phyloP scores from a whole-genome alignment of 2,329 filamentous ascomycete species.

The Exophiala sideris region DNA sequence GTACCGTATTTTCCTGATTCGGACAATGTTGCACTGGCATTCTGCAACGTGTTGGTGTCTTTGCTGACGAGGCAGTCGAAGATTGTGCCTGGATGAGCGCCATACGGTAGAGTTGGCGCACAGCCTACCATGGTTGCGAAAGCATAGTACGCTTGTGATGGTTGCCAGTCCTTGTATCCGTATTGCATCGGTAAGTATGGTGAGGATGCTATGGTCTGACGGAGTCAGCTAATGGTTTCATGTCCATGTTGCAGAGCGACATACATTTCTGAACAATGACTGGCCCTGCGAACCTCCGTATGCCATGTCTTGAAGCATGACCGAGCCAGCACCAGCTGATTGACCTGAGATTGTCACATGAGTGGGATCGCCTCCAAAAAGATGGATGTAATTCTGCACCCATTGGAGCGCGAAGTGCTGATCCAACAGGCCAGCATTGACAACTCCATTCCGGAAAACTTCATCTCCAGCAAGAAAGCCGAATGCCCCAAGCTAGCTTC shows the following conservation, averaged over 20 bases:
- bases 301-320: conserved; percentile 55
- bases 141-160: conserved; percentile 46
- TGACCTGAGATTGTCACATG: conserved; percentile 52
- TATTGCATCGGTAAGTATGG: conserved; percentile 57
- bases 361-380: conserved; percentile 52
- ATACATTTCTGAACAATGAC: conserved; percentile 37
- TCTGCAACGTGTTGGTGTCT: conserved; percentile 37
- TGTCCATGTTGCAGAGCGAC: not conserved
- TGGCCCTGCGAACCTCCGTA: conserved; percentile 43
- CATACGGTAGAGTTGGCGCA: conserved; percentile 29
- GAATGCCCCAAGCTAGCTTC: conserved; percentile 41
- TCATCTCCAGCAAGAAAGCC: conserved; percentile 52
- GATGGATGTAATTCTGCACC: conserved; percentile 57
- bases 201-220: conserved; percentile 39
- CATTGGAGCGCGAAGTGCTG: conserved; percentile 60
- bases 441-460: conserved; percentile 53
- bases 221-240: not conserved
- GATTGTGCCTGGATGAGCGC: conserved; percentile 31
- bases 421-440: conserved; percentile 64
- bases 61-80: conserved; percentile 43
- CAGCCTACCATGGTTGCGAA: conserved; percentile 46
- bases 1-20: conserved; percentile 37
- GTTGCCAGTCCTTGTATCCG: conserved; percentile 47
- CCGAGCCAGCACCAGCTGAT: conserved; percentile 51
- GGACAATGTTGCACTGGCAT: conserved; percentile 36